Conservation (phyloP, 768 basidiomycete species). For the Pilatotrama ljubarskyi region DNA sequence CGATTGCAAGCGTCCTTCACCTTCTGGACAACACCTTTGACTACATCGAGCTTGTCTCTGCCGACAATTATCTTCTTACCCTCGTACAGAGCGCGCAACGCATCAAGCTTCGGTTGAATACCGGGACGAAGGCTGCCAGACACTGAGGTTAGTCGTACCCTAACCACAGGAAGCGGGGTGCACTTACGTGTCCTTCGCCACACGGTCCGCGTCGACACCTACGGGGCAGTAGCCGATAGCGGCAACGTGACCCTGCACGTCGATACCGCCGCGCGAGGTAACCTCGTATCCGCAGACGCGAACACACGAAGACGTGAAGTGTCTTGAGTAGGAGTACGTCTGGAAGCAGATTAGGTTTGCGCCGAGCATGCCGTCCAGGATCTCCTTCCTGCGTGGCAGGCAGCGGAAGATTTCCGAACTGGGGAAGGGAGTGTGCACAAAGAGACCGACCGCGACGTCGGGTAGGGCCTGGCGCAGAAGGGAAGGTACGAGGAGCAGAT, state of each 20-base stretch:
- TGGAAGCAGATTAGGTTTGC: slow-evolving; percentile 93
- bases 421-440: slow-evolving; percentile 98
- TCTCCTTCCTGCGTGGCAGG: slow-evolving; percentile 75
- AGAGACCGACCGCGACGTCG: slow-evolving; percentile 80
- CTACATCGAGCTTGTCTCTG: slow-evolving; percentile 96
- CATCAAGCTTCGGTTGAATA: slow-evolving; percentile 86
- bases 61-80: slow-evolving; percentile 99
- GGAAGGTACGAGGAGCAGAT: slow-evolving; percentile 87
- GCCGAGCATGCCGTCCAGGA: slow-evolving; percentile 96
- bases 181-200: slow-evolving; percentile 72
- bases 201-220: slow-evolving; percentile 90
- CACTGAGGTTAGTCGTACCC: slow-evolving; percentile 1
- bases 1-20: slow-evolving; percentile 32
- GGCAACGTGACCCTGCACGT: slow-evolving; percentile 83
- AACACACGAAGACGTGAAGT: slow-evolving; percentile 93
- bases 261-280: slow-evolving; percentile 59
- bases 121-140: slow-evolving; percentile 63
- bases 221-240: slow-evolving; percentile 90
- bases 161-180: background rate
- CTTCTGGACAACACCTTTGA: slow-evolving; percentile 97
- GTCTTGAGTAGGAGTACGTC: slow-evolving; percentile 93
- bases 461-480: slow-evolving; percentile 73
- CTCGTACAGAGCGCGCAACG: slow-evolving; percentile 80
- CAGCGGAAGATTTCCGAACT: slow-evolving; percentile 86
- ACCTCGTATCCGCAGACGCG: slow-evolving; percentile 96